Evolutionary conservation across 176 grass and related monocot genomes (phyloP), one percentile per base, ranked within the genome.

Genomic region (Carex scoparia): DNA sequence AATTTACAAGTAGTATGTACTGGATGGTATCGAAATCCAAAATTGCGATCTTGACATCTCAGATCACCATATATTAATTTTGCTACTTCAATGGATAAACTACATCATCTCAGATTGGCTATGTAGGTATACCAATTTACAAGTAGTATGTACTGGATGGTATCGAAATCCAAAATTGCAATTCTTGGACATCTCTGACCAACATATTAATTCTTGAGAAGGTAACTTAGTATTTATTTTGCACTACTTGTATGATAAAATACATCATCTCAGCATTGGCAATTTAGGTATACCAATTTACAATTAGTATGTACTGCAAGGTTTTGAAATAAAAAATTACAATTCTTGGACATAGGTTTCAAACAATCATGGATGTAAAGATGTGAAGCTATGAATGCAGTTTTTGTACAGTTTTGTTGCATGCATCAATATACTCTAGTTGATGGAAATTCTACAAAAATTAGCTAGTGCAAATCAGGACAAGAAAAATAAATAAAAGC

Each of bases 341-440:
- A 53, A 33, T 78, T 7, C 27, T 53, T 19, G 27, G 48, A 78
- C 28, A 57, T 14, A 35, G 74, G 13, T 57, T 77, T 33, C 5
- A 78, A 78, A 78, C 23, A 78, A 78, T 78, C 73, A 12, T 57
- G 51, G 46, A 13, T 57, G 27, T 53, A 78, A 78, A 78, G 27
- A 75, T 14, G 4, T 75, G 46, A 54, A 53, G 71, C 4, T 75
- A 75, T 53, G 28, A 30, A 75, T 54, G n/a, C 10, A 53, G 19
- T 27, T 16, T 46, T 12, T 75, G 4, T 69, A 38, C 71, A 78
- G 48, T 78, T 7, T 57, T 31, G 27, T 78, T 56, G 74, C 49
- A 78, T 15, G 28, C 12, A 57, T 78, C 19, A 15, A 51, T 31
- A 19, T 10, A 53, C 71, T 53, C 71, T 78, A 78, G 18, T 57